A percentile compares a stretch with the other conserved stretches of the same genome.
These are phyloP conservation scores for Salix suchowensis DNA, from an alignment of 345 rosid genomes.

Conservation along the genomic window DNA sequence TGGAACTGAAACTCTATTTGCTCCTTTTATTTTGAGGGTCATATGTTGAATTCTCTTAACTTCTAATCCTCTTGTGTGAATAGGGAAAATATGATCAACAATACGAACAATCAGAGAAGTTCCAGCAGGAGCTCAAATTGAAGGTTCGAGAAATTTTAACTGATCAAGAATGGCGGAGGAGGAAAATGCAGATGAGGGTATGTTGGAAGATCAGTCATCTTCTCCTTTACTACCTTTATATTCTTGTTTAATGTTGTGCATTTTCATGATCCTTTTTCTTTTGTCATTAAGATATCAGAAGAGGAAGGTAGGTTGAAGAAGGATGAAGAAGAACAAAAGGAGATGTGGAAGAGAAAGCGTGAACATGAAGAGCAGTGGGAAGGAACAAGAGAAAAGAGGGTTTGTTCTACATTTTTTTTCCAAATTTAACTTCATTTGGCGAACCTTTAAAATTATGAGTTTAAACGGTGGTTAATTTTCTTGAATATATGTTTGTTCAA, in stretches of 20 bases:
- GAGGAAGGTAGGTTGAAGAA: conserved; percentile 98
- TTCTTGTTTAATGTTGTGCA: neutral
- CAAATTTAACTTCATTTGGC: neutral
- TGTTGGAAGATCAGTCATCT: conserved; percentile 20
- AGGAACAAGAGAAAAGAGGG: conserved; percentile 95
- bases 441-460: neutral
- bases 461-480: neutral
- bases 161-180: conserved; percentile 96
- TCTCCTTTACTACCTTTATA: conserved; percentile 5
- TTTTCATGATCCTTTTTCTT: neutral
- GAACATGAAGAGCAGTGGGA: conserved; percentile 99
- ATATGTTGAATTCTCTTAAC: neutral
- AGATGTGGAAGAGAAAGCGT: conserved; percentile 93
- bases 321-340: conserved; percentile 96
- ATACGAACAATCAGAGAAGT: conserved; percentile 70
- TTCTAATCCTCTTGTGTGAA: conserved; percentile 4
- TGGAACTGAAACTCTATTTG: neutral
- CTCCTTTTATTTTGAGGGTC: neutral
- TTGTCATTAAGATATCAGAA: conserved; percentile 73
- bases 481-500: neutral
- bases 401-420: conserved; percentile 22
- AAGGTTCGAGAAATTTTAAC: conserved; percentile 89
- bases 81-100: conserved; percentile 89
- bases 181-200: conserved; percentile 99
- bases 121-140: conserved; percentile 68